Percentiles rank a stretch among this genome's conserved stretches.
Conservation (phyloP, 83 land plant species). For the Picea engelmannii region DNA sequence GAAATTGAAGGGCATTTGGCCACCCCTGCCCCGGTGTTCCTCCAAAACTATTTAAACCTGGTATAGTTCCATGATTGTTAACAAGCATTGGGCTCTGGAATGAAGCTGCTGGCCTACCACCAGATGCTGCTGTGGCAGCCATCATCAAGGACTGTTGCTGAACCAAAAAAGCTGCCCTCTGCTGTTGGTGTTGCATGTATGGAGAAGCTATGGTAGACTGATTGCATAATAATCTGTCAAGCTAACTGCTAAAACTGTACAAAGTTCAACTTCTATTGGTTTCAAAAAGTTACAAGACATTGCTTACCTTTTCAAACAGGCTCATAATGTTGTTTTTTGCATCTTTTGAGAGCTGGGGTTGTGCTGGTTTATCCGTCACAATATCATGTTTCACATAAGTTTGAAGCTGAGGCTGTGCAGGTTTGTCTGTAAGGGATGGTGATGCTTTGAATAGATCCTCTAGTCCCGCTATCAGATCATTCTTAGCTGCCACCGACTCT, state of each 20-base stretch:
- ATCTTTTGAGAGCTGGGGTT: conserved; percentile 44
- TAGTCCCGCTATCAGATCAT: conserved; percentile 40
- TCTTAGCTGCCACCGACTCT: conserved; percentile 30
- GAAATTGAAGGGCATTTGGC: conserved; percentile 39
- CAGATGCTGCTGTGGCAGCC: conserved; percentile 66
- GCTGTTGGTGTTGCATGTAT: conserved; percentile 21
- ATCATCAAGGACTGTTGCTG: conserved; percentile 79
- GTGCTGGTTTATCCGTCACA: conserved; percentile 17
- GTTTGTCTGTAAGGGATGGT: conserved; percentile 27
- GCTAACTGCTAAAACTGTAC: neutral
- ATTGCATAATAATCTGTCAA: neutral
- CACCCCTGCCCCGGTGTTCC: conserved; percentile 33
- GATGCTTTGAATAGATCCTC: conserved; percentile 67
- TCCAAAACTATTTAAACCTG: conserved; percentile 3
- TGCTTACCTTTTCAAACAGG: conserved; percentile 73
- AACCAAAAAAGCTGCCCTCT: conserved; percentile 67
- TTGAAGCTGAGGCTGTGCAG: conserved; percentile 14
- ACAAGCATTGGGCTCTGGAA: neutral
- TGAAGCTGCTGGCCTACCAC: conserved; percentile 23
- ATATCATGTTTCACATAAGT: neutral
- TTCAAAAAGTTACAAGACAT: neutral
- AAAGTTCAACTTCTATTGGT: neutral
- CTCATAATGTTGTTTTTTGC: conserved; percentile 74
- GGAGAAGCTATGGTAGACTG: conserved; percentile 17
- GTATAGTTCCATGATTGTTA: conserved; percentile 15